Base-by-base conservation (phyloP, 2,329 filamentous ascomycete species). In the Microdochium bolleyi region DNA sequence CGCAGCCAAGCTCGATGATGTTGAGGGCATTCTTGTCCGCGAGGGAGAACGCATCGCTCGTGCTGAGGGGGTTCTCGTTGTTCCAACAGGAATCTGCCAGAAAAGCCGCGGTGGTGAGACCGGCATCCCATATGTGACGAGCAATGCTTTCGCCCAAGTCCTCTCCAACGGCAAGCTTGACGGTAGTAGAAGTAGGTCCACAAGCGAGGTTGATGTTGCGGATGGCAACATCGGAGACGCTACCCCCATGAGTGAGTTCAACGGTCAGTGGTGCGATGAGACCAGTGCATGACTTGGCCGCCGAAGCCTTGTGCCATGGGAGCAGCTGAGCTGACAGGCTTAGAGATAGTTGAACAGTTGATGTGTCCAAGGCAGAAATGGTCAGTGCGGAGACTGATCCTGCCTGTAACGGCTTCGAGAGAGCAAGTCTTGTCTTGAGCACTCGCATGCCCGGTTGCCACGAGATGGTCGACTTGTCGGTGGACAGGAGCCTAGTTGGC, bases 141-240 rank as follows among this genome's bases (percentile, higher is more conserved):
- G 79, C 79, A 52, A 83, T 82, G 60, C 78, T 82, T 64, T 83
- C 79, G 14, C 78, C 79, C 10, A 83, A 73, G 51, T 82, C 78
- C 55, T 83, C 80, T 51, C 78, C 74, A 3, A 82, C 73, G 68
- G 8, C n/a, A n/a, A 80, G 55, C 10, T 56, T 58, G 0, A 63
- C 10, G 7, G 61, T 57, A 4, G n/a, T 69, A 61, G 1, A 61
- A 58, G 57, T 61, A 66, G 13, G 60, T 64, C 1, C 56, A 52
- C 38, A 11, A 22, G 61, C 56, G 64, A 65, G 19, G 3, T 55
- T 27, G 9, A 65, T 56, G n/a, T 56, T 56, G 21, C 64, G 60
- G 24, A 61, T 22, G 9, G 60, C 57, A 5, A 62, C 55, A 7
- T 60, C 56, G 10, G 57, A 51, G 46, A 58, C 58, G 1, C 56